Evolutionary conservation across 2,329 filamentous ascomycete species (phyloP), one percentile per base, ranked within the genome.

Genomic region (Paraphaeosphaeria minitans): DNA sequence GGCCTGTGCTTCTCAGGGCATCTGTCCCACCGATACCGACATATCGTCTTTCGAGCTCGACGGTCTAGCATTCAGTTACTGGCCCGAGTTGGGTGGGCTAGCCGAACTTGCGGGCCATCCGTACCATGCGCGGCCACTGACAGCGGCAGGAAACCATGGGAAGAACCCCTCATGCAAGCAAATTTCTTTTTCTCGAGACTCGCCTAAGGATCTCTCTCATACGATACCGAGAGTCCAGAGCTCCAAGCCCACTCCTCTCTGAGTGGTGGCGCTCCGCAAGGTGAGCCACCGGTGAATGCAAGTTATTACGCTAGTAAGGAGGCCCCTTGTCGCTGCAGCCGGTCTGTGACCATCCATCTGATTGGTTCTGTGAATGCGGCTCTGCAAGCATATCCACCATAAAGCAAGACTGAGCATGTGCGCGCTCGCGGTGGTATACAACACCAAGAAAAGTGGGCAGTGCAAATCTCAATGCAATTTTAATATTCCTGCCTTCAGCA

Each of bases 271-370:
- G 71, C 61, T 59, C 65, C 66, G 39, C 47, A 53, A 59, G 58
- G 60, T 62, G 56, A 57, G 52, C 62, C 66, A 75, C 73, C 73
- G 72, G 73, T 76, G 61, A 75, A 69, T 55, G 60, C 51, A 58
- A 27, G 1, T 24, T 13, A 19, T 4, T 10, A 22, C 35, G 24
- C 54, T 58, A 53, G 51, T 65, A 68, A 63, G 63, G 66, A 31
- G 55, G 4, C 2, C 16, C 45, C 55, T 43, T 58, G 59, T 46
- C 41, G 12, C 22, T 42, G 19, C 33, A 35, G 27, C 50, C 58
- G 51, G 60, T 51, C 39, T 42, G 58, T 57, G 59, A 56, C 56
- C 19, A 54, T 39, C 31, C 37, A 29, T 37, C 35, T 57, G 53
- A 54, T 33, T 39, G 24, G 51, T 19, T 47, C n/a, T 21, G 21